phyloP scores from a whole-genome alignment of 331 rosid genomes.

The Acacia concinna region DNA sequence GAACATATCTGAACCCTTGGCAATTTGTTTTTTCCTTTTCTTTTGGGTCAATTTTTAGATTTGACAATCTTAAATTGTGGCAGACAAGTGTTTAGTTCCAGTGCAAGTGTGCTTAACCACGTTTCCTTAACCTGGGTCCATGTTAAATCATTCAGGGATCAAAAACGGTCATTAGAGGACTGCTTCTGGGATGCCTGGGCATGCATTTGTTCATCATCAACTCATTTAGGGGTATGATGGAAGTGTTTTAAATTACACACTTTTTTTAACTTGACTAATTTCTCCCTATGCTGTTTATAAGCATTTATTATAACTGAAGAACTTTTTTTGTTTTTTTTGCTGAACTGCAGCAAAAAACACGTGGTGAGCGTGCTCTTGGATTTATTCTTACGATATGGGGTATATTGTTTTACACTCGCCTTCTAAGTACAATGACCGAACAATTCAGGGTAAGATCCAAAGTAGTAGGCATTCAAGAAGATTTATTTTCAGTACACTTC shows the following conservation, averaged over 20 bases:
- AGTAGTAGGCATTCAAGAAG: constrained; percentile 27
- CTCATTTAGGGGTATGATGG: constrained; percentile 73
- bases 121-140: constrained; percentile 36
- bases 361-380: constrained; percentile 88
- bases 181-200: constrained; percentile 99
- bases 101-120: constrained; percentile 29
- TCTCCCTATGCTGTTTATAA: constrained; percentile 15
- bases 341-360: constrained; percentile 72
- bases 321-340: constrained; percentile 22
- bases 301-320: constrained; percentile 24
- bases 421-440: constrained; percentile 93
- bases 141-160: constrained; percentile 48
- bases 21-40: background rate
- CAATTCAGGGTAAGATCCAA: constrained; percentile 83
- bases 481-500: constrained; percentile 23
- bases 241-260: constrained; percentile 25
- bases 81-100: constrained; percentile 17
- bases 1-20: background rate
- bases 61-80: constrained; percentile 1
- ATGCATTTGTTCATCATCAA: constrained; percentile 87
- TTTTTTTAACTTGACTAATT: constrained; percentile 8
- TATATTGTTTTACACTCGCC: constrained; percentile 87
- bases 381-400: constrained; percentile 97
- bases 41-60: background rate
- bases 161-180: constrained; percentile 72